Conservation (phyloP, 495 filamentous ascomycete genomes). For the Articulospora tetracladia region DNA sequence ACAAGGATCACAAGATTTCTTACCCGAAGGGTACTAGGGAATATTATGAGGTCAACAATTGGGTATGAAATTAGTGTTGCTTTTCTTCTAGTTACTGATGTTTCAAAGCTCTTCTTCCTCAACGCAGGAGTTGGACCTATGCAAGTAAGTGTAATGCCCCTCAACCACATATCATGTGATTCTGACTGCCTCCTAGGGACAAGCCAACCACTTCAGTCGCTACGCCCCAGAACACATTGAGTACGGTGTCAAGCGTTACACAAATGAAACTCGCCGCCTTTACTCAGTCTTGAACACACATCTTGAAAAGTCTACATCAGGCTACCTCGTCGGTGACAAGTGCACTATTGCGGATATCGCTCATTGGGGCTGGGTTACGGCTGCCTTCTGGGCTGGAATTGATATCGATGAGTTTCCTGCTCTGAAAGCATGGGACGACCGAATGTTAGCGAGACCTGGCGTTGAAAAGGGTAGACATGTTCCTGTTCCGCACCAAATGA, state of each 20-base stretch:
- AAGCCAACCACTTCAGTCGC: conserved; percentile 85
- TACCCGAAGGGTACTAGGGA: conserved; percentile 73
- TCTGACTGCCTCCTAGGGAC: conserved; percentile 43
- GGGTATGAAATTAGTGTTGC: conserved; percentile 42
- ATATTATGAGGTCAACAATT: conserved; percentile 74
- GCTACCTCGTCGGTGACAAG: conserved; percentile 74
- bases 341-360: conserved; percentile 83
- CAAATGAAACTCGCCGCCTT: conserved; percentile 74
- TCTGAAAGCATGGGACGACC: conserved; percentile 61
- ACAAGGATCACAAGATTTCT: conserved; percentile 77
- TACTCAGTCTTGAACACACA: conserved; percentile 77
- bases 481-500: conserved; percentile 62
- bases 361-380: conserved; percentile 52
- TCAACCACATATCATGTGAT: neutral
- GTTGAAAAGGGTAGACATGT: conserved; percentile 78
- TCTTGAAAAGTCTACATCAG: conserved; percentile 56
- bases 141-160: conserved; percentile 42
- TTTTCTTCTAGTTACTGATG: neutral
- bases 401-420: conserved; percentile 73
- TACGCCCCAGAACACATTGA: conserved; percentile 86
- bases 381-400: conserved; percentile 63
- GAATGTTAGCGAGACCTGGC: conserved; percentile 59
- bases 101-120: conserved; percentile 45
- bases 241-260: conserved; percentile 82
- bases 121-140: conserved; percentile 85